A percentile compares a stretch with the other conserved stretches of the same genome.
phyloP scores from a whole-genome alignment of 2,329 filamentous ascomycete genomes.

The Claviceps purpurea region DNA sequence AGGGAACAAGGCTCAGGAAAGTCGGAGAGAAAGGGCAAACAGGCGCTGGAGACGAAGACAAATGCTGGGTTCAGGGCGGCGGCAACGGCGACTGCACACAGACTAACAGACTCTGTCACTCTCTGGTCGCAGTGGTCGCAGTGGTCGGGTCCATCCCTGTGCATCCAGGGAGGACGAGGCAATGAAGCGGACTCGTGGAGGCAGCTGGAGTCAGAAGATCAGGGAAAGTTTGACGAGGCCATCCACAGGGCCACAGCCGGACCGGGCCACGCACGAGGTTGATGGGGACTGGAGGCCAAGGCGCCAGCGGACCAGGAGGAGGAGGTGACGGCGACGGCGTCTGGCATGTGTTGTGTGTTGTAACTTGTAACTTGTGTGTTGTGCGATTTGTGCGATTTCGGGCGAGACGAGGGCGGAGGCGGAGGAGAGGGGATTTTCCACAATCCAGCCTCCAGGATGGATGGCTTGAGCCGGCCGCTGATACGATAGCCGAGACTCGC shows the following conservation, averaged over 20 bases:
- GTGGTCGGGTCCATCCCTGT: not conserved
- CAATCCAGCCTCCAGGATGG: too few relatives aligned
- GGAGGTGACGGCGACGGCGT: not conserved
- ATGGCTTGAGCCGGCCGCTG: too few relatives aligned
- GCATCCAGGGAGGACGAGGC: not conserved
- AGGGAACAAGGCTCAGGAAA: not conserved
- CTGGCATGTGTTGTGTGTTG: not conserved
- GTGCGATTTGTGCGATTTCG: not conserved
- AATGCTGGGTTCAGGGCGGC: not conserved
- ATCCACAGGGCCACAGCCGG: not conserved
- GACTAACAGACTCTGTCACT: not conserved
- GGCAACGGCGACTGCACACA: conserved; percentile 4
- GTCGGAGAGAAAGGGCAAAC: not conserved
- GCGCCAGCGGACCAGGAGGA: not conserved
- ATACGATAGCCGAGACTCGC: too few relatives aligned
- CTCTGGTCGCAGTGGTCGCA: too few relatives aligned
- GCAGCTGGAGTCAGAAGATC: conserved; percentile 3
- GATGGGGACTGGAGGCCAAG: not conserved
- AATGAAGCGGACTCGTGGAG: conserved; percentile 1
- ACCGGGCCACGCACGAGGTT: conserved; percentile 1
- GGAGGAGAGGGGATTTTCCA: not conserved
- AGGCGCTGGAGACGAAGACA: too few relatives aligned
- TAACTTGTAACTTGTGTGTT: not conserved
- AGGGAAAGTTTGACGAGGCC: not conserved
- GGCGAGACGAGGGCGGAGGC: not conserved